A percentile compares a stretch with the other conserved stretches of the same genome.
Evolutionary conservation across 495 filamentous ascomycete species (phyloP).

Genomic region (Neurospora sp.): DNA sequence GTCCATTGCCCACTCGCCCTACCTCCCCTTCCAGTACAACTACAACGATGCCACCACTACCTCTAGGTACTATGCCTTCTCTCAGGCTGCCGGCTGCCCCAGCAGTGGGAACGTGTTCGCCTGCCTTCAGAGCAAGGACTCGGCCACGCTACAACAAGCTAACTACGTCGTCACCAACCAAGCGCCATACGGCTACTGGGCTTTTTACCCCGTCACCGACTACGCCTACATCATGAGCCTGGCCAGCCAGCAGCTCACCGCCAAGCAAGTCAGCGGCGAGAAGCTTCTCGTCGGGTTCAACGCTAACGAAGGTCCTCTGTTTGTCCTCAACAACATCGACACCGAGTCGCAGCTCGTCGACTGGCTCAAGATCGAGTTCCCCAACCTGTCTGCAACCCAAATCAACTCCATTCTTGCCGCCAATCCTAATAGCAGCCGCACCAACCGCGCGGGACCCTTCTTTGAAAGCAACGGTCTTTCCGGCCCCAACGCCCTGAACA

Average conservation of each 20-base stretch:
- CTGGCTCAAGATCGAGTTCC: conserved; percentile 38
- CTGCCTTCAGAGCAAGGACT: conserved; percentile 42
- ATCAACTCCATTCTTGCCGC: conserved; percentile 28
- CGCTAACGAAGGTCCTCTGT: conserved; percentile 39
- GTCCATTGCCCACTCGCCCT: conserved; percentile 20
- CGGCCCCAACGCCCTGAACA: conserved; percentile 13
- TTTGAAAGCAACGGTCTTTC: conserved; percentile 20
- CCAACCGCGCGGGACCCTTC: conserved; percentile 7
- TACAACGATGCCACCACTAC: conserved; percentile 39
- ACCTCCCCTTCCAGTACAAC: conserved; percentile 19
- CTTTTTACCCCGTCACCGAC: conserved; percentile 55
- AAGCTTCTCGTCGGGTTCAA: conserved; percentile 44
- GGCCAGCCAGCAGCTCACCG: conserved; percentile 40
- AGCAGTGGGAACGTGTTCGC: conserved; percentile 36
- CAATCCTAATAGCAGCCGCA: conserved; percentile 16
- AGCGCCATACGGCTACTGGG: conserved; percentile 26
- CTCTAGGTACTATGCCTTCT: conserved; percentile 44
- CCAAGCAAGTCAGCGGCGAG: conserved; percentile 42
- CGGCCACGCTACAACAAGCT: conserved; percentile 43
- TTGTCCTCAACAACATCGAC: conserved; percentile 33
- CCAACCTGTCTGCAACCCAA: conserved; percentile 37
- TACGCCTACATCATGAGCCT: conserved; percentile 42
- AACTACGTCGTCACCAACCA: conserved; percentile 36
- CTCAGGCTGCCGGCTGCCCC: conserved; percentile 39
- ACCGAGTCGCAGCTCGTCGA: conserved; percentile 36